Evolutionary conservation across 352 stramenopile species (phyloP).

Genomic region (Elongisporangium prolatum): DNA sequence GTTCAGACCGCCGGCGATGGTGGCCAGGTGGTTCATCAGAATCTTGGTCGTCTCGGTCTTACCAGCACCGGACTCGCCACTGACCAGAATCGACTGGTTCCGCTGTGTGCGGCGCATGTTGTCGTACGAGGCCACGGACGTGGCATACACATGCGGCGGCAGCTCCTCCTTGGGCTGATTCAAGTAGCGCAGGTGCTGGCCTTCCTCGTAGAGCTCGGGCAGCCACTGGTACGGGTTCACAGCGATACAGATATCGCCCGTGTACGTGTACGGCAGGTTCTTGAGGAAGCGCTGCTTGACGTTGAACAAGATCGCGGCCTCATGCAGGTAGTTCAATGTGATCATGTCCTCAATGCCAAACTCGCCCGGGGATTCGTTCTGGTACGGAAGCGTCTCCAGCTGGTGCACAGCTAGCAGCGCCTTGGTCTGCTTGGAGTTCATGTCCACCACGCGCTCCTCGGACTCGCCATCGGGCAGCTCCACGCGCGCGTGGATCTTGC

Average conservation of each 20-base stretch:
- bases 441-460: conserved; percentile 69
- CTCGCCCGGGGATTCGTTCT: conserved; percentile 69
- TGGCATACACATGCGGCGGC: conserved; percentile 76
- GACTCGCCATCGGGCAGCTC: conserved; percentile 31
- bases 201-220: conserved; percentile 80
- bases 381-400: conserved; percentile 77
- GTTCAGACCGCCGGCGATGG: conserved; percentile 76
- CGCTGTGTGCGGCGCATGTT: conserved; percentile 61
- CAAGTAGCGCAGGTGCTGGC: conserved; percentile 73
- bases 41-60: conserved; percentile 96
- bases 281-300: conserved; percentile 80
- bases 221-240: conserved; percentile 97
- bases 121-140: conserved; percentile 70
- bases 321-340: conserved; percentile 87
- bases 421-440: conserved; percentile 69
- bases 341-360: conserved; percentile 85
- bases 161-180: conserved; percentile 72
- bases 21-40: conserved; percentile 83
- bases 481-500: conserved; percentile 66
- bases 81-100: conserved; percentile 87
- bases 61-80: conserved; percentile 83
- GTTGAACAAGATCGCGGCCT: conserved; percentile 89
- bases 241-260: conserved; percentile 96
- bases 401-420: conserved; percentile 63
- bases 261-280: conserved; percentile 93